Conservation (phyloP, 495 filamentous ascomycete species). For the Cladorrhinum samala region DNA sequence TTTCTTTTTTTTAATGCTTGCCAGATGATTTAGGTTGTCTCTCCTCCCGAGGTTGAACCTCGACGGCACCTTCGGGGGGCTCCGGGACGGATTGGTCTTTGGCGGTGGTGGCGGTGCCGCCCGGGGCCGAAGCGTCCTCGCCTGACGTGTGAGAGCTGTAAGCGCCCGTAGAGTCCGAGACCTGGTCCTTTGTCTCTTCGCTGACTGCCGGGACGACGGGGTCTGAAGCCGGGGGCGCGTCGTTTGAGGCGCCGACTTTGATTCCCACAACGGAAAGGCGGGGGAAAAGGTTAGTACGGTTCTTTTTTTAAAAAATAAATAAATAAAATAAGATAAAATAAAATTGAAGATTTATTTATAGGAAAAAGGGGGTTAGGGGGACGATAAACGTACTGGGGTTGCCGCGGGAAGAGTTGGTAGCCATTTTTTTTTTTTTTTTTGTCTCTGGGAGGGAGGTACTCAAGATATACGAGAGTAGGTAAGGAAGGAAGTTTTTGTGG, state of each 20-base stretch:
- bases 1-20: background rate
- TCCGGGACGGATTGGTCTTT: background rate
- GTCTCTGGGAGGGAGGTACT: background rate
- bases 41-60: slow-evolving; percentile 7
- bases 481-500: background rate
- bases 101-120: background rate
- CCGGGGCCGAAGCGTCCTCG: slow-evolving; percentile 9
- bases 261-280: no score
- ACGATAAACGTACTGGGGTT: slow-evolving; percentile 21
- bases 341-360: no score
- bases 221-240: slow-evolving; percentile 6
- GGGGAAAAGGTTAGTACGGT: no score
- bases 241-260: slow-evolving; percentile 19
- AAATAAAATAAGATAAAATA: no score
- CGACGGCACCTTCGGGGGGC: background rate
- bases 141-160: background rate
- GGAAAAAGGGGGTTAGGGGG: no score
- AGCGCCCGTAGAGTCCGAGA: background rate
- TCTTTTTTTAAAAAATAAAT: no score
- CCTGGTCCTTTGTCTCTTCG: slow-evolving; percentile 14
- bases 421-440: slow-evolving; percentile 16
- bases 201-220: slow-evolving; percentile 6
- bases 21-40: no score
- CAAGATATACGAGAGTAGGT: background rate
- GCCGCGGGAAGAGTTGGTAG: slow-evolving; percentile 26